Percentiles rank a stretch among this genome's conserved stretches.
These are phyloP conservation scores for Coemansia javaensis DNA, from an alignment of 192 early-diverging fungal species.

Conservation along the genomic window DNA sequence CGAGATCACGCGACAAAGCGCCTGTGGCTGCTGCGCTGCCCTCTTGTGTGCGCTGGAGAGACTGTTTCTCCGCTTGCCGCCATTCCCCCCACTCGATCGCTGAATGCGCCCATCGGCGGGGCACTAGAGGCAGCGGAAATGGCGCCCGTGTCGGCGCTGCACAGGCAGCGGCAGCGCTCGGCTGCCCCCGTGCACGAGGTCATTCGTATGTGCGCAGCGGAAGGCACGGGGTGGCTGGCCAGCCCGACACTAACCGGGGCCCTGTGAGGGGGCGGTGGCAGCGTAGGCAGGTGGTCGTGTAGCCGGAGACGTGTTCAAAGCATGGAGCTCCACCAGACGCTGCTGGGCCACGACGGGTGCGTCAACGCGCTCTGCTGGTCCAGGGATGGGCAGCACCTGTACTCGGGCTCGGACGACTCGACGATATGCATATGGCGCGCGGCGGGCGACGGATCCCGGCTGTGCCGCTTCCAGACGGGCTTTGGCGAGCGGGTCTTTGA, in stretches of 20 bases:
- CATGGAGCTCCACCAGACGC: conserved; percentile 25
- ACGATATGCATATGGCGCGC: conserved; percentile 55
- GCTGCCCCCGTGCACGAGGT: not conserved
- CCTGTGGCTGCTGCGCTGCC: no score
- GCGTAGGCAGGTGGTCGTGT: conserved; percentile 35
- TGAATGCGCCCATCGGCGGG: no score
- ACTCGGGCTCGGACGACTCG: conserved; percentile 61
- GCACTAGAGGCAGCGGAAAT: no score
- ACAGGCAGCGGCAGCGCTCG: conserved; percentile 6
- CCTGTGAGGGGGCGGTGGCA: no score
- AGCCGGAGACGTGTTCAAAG: conserved; percentile 7
- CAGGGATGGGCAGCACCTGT: conserved; percentile 47
- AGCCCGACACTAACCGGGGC: not conserved
- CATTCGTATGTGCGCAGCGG: conserved; percentile 38
- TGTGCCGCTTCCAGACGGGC: conserved; percentile 49
- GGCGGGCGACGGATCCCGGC: conserved; percentile 36
- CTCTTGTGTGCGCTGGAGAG: no score
- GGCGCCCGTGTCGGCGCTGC: conserved; percentile 7
- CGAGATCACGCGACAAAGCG: no score
- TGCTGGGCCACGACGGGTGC: conserved; percentile 40
- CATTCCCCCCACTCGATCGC: no score
- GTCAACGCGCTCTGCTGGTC: conserved; percentile 55
- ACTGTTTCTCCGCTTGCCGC: no score
- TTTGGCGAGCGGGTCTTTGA: conserved; percentile 76
- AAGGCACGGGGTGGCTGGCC: no score